Evolutionary conservation across 108 stramenopile genomes (phyloP).

Genomic region (Cyclostephanos tholiformis): DNA sequence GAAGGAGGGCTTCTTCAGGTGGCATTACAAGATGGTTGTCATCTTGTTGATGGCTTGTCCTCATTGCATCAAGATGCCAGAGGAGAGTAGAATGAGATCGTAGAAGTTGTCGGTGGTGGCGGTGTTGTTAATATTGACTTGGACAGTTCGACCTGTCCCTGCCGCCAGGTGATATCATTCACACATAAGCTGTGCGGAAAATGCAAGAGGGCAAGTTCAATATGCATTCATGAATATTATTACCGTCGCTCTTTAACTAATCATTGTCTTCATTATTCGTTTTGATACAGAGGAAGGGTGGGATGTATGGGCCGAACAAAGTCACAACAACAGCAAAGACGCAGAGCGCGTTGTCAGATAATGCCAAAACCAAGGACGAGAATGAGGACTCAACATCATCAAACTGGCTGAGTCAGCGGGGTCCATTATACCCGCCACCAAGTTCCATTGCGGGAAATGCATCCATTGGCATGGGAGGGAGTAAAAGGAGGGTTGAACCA

Average conservation of each 20-base stretch:
- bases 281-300: constrained; percentile 2
- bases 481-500: constrained; percentile 1
- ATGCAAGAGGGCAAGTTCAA: constrained; percentile 2
- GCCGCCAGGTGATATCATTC: neutral
- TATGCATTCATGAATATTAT: neutral
- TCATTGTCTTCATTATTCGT: neutral
- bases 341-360: neutral
- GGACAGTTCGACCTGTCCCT: neutral
- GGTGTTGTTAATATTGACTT: neutral
- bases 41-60: neutral
- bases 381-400: no score
- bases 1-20: constrained; percentile 42
- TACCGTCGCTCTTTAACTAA: neutral
- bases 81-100: neutral
- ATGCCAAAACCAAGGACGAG: neutral
- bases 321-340: neutral
- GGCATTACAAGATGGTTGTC: constrained; percentile 27
- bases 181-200: constrained; percentile 2
- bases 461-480: constrained; percentile 1
- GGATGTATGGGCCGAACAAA: neutral
- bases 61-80: neutral
- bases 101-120: neutral
- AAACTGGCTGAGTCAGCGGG: constrained; percentile 1
- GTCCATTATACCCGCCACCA: neutral
- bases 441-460: neutral